Base-by-base conservation (phyloP, 805 yeast genomes). In the Pichia cabralensis region DNA sequence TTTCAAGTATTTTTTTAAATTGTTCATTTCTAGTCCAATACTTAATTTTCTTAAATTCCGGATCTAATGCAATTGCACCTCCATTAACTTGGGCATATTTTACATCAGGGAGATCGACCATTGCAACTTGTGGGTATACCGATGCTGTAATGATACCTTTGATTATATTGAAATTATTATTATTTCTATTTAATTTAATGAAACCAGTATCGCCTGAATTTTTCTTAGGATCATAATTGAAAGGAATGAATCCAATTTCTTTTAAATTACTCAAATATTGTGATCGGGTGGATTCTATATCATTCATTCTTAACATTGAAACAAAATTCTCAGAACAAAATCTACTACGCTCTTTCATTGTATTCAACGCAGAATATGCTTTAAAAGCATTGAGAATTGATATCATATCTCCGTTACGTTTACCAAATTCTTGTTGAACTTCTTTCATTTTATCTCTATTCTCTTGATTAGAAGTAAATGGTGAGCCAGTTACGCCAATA, bases 11-110 rank as follows among this genome's bases (percentile, higher is more conserved):
- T 18, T 38, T 51, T 42, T 61, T 53, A 39, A 65, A 75, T 33
- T 64, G 67, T 33, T 78, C 84, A 47, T 74, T 74, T 43, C 82
- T 60, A 28, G 80, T 67, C 81, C 86, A 86, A 33, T 76, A 73
- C 50, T 77, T 80, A 38, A 80, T 78, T 39, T 67, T 62, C 37
- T 65, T 69, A 3, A 88, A 81, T 49, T 88, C 96, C 0, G 86
- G 82, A 47, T 88, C 95, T n/a, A 74, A 66, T 35, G 82, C 88
- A 28, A 89, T 68, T 0, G 96, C 71, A 16, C 98, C 98, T 1
- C 76, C 67, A 22, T 77, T 61, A 2, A 84, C 74, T 24, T 76
- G 69, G 28, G 74, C 59, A 52, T 61, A 89, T 48, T 81, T 83
- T 3, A 88, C 74, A 41, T 84, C 86, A 0, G 97, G 96, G 15